These are phyloP conservation scores for Hyphodiscus sp. DNA, from an alignment of 2,329 filamentous ascomycete genomes.

Conservation along the genomic window DNA sequence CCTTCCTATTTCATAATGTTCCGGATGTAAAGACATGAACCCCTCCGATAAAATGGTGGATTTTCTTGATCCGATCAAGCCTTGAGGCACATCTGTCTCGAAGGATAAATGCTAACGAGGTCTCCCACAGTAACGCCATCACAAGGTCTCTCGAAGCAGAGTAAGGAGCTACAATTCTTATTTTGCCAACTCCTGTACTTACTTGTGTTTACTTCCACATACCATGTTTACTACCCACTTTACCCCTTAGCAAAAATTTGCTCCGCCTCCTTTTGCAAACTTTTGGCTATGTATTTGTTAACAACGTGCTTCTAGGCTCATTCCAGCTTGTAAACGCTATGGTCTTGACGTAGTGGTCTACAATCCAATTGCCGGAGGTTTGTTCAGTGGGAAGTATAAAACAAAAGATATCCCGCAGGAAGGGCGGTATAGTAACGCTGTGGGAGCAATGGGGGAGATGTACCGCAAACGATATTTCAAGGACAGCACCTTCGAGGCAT, in stretches of 20 bases:
- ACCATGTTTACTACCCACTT: too few relatives aligned
- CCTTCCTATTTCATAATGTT: too few relatives aligned
- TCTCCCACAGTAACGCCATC: slow-evolving; percentile 51
- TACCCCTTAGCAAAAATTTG: too few relatives aligned
- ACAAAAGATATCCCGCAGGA: slow-evolving; percentile 50
- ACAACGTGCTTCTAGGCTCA: slow-evolving; percentile 34
- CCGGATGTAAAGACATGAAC: too few relatives aligned
- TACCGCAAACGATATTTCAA: slow-evolving; percentile 59
- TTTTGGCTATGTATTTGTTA: too few relatives aligned
- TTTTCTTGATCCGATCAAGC: too few relatives aligned
- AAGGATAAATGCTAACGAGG: too few relatives aligned
- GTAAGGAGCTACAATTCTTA: slow-evolving; percentile 19
- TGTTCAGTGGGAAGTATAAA: slow-evolving; percentile 65
- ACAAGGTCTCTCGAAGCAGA: slow-evolving; percentile 40
- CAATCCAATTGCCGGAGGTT: slow-evolving; percentile 74
- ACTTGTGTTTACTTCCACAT: background rate
- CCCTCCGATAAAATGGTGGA: too few relatives aligned
- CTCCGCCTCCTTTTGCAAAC: too few relatives aligned
- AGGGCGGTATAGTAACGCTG: slow-evolving; percentile 61
- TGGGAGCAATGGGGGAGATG: slow-evolving; percentile 35
- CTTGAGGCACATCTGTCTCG: too few relatives aligned
- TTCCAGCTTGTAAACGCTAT: slow-evolving; percentile 68
- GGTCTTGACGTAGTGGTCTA: slow-evolving; percentile 75
- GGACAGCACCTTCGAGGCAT: slow-evolving; percentile 54
- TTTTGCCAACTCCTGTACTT: background rate